Evolutionary conservation across 441 rosid species (phyloP).

Genomic region (Viola pubescens): DNA sequence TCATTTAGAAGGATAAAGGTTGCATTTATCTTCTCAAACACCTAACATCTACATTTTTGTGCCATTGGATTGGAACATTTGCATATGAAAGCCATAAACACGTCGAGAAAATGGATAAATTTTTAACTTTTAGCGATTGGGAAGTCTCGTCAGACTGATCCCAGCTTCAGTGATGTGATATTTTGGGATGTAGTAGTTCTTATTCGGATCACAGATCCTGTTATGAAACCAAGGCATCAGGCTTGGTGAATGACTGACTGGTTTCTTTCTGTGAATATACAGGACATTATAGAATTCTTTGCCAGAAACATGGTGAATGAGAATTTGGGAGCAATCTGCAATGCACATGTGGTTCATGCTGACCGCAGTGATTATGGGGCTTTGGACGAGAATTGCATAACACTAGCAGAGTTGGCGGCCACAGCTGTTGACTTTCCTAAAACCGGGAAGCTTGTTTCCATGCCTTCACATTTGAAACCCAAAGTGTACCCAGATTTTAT

Average conservation of each 20-base stretch:
- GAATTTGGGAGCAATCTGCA: conserved; percentile 64
- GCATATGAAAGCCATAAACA: too few relatives aligned
- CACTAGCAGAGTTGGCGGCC: conserved; percentile 78
- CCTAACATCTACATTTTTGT: too few relatives aligned
- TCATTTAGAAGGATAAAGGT: too few relatives aligned
- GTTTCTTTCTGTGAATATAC: conserved; percentile 19
- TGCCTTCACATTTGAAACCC: conserved; percentile 67
- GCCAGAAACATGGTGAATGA: conserved; percentile 66
- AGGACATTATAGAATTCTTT: conserved; percentile 81
- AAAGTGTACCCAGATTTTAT: conserved; percentile 80
- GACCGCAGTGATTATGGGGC: conserved; percentile 72
- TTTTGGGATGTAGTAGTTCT: too few relatives aligned
- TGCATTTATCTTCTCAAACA: too few relatives aligned
- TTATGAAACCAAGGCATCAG: not conserved
- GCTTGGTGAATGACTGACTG: not conserved
- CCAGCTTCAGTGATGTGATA: too few relatives aligned
- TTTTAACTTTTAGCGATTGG: too few relatives aligned
- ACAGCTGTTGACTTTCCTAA: conserved; percentile 89
- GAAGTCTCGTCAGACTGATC: too few relatives aligned
- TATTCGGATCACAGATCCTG: not conserved
- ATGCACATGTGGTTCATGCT: conserved; percentile 87
- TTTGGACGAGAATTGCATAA: conserved; percentile 55
- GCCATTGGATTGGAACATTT: too few relatives aligned
- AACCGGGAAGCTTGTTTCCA: conserved; percentile 67
- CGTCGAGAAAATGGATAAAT: too few relatives aligned